Conservation (phyloP, 177 flowering plant genomes). For the Vitis hybrid region DNA sequence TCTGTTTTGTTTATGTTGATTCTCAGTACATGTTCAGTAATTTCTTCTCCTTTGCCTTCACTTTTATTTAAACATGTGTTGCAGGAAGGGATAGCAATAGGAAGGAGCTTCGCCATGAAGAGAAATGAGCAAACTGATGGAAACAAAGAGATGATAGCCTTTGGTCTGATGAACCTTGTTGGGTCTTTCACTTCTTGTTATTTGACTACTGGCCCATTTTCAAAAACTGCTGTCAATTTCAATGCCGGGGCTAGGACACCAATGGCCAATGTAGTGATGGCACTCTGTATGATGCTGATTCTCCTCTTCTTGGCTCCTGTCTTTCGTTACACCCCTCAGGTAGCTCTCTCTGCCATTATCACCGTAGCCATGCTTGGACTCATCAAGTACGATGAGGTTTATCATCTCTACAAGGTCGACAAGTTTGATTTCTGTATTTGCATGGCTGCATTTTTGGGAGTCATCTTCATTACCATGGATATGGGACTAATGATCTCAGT, state of each 20-base stretch:
- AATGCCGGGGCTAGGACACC: slow-evolving; percentile 73
- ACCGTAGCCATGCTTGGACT: slow-evolving; percentile 89
- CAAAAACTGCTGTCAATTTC: slow-evolving; percentile 84
- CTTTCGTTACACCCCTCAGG: slow-evolving; percentile 86
- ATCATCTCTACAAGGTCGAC: slow-evolving; percentile 64
- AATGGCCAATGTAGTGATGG: slow-evolving; percentile 78
- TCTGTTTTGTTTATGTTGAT: not conserved
- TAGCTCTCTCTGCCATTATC: slow-evolving; percentile 84
- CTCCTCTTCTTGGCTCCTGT: slow-evolving; percentile 75
- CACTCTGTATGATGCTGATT: slow-evolving; percentile 57
- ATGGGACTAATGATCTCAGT: slow-evolving; percentile 73
- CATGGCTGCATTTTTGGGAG: slow-evolving; percentile 78
- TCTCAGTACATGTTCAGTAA: too few species aligned
- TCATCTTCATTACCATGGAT: slow-evolving; percentile 70
- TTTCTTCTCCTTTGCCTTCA: not conserved
- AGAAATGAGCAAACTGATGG: slow-evolving; percentile 79
- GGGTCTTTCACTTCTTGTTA: slow-evolving; percentile 95
- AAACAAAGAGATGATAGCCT: slow-evolving; percentile 94
- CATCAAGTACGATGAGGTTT: slow-evolving; percentile 53
- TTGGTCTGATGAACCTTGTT: slow-evolving; percentile 84
- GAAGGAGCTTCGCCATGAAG: slow-evolving; percentile 73
- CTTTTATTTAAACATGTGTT: not conserved
- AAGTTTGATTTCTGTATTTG: slow-evolving; percentile 81
- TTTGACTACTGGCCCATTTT: slow-evolving; percentile 92
- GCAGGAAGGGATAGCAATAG: slow-evolving; percentile 94